Evolutionary conservation across 768 basidiomycete genomes (phyloP).

Genomic region (Psilocybe sp.): DNA sequence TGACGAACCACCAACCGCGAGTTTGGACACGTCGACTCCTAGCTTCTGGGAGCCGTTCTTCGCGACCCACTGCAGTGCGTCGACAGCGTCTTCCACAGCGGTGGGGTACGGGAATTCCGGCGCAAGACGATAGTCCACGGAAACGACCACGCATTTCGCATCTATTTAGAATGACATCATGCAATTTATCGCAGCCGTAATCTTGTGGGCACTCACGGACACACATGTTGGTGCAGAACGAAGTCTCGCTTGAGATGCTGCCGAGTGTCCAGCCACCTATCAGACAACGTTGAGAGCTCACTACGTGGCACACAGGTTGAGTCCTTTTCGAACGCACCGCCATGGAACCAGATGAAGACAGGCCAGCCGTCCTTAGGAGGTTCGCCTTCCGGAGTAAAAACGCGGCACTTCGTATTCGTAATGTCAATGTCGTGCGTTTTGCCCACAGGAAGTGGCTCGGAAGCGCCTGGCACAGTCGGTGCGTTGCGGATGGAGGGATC

Average conservation of each 20-base stretch:
- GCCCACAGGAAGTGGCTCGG: constrained; percentile 54
- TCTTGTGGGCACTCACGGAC: constrained; percentile 34
- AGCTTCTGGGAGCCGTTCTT: constrained; percentile 44
- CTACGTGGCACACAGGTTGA: neutral
- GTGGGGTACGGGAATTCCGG: constrained; percentile 72
- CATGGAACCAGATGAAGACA: constrained; percentile 71
- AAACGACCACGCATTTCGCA: constrained; percentile 59
- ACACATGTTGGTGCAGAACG: constrained; percentile 61
- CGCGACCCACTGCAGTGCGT: constrained; percentile 61
- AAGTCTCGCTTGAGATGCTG: constrained; percentile 54
- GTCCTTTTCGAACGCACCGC: constrained; percentile 39
- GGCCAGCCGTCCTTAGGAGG: constrained; percentile 63
- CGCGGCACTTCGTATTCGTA: constrained; percentile 52
- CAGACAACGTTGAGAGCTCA: neutral
- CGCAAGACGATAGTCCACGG: constrained; percentile 70
- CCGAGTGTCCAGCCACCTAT: constrained; percentile 79
- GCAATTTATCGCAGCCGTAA: neutral
- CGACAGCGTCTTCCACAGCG: constrained; percentile 70
- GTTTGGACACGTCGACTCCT: constrained; percentile 44
- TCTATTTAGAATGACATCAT: constrained; percentile 27
- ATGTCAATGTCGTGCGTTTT: constrained; percentile 50
- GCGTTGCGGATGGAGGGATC: constrained; percentile 50
- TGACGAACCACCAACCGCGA: constrained; percentile 74
- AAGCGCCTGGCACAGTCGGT: constrained; percentile 54
- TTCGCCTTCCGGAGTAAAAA: constrained; percentile 58